phyloP scores from a whole-genome alignment of 2,329 filamentous ascomycete genomes.

The Thermothelomyces thermophilus region DNA sequence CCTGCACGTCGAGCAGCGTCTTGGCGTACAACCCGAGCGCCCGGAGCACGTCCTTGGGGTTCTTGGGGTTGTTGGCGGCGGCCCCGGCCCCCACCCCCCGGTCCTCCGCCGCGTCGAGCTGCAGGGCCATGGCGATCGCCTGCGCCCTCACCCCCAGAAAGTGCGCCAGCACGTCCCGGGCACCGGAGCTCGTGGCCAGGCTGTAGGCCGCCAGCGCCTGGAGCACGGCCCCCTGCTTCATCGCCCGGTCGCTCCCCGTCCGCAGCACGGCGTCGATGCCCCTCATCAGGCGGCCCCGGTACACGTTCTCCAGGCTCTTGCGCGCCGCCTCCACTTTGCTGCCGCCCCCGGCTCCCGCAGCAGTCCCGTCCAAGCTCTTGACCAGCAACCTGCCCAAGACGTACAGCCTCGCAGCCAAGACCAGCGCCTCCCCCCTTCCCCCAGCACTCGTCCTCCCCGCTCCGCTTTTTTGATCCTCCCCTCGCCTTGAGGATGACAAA shows the following conservation, averaged over 20 bases:
- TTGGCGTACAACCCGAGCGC: slow-evolving; percentile 67
- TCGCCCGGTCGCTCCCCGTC: slow-evolving; percentile 48
- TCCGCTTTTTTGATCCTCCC: slow-evolving; percentile 38
- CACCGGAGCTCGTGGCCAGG: slow-evolving; percentile 70
- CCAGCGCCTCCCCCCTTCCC: slow-evolving; percentile 41
- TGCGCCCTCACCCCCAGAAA: slow-evolving; percentile 69
- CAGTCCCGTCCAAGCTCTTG: slow-evolving; percentile 56
- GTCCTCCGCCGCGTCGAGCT: slow-evolving; percentile 35
- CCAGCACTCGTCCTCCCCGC: slow-evolving; percentile 34
- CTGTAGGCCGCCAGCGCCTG: slow-evolving; percentile 77
- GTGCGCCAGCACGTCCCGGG: slow-evolving; percentile 69
- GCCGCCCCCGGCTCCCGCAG: slow-evolving; percentile 25
- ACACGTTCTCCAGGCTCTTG: slow-evolving; percentile 54
- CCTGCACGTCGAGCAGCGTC: slow-evolving; percentile 71
- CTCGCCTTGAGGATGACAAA: no score
- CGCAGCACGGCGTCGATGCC: slow-evolving; percentile 64
- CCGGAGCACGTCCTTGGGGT: slow-evolving; percentile 48
- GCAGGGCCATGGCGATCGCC: slow-evolving; percentile 58
- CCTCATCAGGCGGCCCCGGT: slow-evolving; percentile 54
- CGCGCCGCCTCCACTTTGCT: slow-evolving; percentile 59
- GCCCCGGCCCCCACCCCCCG: slow-evolving; percentile 3
- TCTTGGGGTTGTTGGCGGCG: slow-evolving; percentile 25
- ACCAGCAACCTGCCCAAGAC: slow-evolving; percentile 69
- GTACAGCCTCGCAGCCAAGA: slow-evolving; percentile 62
- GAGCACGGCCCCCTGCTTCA: slow-evolving; percentile 45